A percentile compares a stretch with the other conserved stretches of the same genome.
Evolutionary conservation across 129 eudicot species (phyloP).

Genomic region (Sambucus nigra): DNA sequence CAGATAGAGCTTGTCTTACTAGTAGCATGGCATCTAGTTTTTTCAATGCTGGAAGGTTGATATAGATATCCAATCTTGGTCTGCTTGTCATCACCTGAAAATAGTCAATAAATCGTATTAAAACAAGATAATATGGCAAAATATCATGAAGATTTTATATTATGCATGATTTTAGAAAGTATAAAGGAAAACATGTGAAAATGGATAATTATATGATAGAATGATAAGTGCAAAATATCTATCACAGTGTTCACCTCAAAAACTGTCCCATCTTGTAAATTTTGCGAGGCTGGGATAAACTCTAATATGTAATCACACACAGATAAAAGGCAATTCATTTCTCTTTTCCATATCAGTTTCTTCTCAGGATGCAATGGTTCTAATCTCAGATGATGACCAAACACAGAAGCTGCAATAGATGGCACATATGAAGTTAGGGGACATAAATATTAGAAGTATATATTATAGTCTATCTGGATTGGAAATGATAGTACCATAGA

Average conservation of each 20-base stretch:
- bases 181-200: neutral
- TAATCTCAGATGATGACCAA: conserved; percentile 70
- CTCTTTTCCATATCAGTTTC: conserved; percentile 83
- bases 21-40: conserved; percentile 79
- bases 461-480: no score
- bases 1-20: conserved; percentile 32
- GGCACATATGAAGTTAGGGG: neutral
- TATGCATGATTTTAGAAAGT: neutral
- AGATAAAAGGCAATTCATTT: conserved; percentile 77
- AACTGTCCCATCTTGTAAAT: conserved; percentile 43
- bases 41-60: conserved; percentile 81
- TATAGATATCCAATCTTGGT: conserved; percentile 66
- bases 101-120: no score
- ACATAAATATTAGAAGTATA: no score
- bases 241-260: conserved; percentile 38
- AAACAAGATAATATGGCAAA: no score
- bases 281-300: conserved; percentile 47
- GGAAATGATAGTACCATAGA: conserved; percentile 40
- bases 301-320: conserved; percentile 86
- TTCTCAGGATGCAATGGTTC: conserved; percentile 80
- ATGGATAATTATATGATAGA: no score
- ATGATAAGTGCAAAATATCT: no score
- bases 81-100: conserved; percentile 67
- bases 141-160: no score
- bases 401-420: conserved; percentile 50